Evolutionary conservation across 75 land plant species (phyloP), one percentile per base, ranked within the genome.

Genomic region (Selaginella tamariscina): DNA sequence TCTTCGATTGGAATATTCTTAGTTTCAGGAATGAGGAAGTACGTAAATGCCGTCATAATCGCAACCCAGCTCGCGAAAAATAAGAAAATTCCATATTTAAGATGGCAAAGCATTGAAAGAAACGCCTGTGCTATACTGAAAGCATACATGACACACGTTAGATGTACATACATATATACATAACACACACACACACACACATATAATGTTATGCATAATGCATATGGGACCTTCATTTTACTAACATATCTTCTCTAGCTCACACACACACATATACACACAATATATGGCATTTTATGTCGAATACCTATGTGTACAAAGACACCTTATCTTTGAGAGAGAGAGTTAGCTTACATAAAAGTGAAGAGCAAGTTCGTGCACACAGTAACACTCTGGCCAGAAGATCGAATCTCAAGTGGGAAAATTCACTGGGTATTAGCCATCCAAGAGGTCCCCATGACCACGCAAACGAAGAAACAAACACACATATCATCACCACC

Each of bases 1-100:
- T 90, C 86, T 60, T 90, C 93, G 57, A 90, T 88, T 22, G 96
- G 95, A 1, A 90, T n/a, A n/a, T 78, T 31, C 84, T 90, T 85
- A 22, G 96, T 88, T 71, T 90, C 93, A 18, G 93, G 96, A 21
- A 90, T 64, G 78, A 90, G 79, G 56, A 90, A 23, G 71, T 67
- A 73, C 2, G 81, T 84, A 32, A 88, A 88, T 13, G 76, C 15
- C 27, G 82, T 74, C 96, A 90, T 90, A 56, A 90, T 39, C 22
- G 75, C 65, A 30, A 90, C 84, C 88, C 93, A 90, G 0, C 72
- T n/a, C 82, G 0, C 86, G 88, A 66, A 88, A 90, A 75, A 88
- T 85, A 28, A 88, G 80, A 83, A 90, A 90, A 88, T 83, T n/a
- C 86, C 88, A 32, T 71, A 88, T 72, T 77, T 85, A 76, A 88